Conservation (phyloP, 2,329 filamentous ascomycete genomes). For the Raffaelea arxii region DNA sequence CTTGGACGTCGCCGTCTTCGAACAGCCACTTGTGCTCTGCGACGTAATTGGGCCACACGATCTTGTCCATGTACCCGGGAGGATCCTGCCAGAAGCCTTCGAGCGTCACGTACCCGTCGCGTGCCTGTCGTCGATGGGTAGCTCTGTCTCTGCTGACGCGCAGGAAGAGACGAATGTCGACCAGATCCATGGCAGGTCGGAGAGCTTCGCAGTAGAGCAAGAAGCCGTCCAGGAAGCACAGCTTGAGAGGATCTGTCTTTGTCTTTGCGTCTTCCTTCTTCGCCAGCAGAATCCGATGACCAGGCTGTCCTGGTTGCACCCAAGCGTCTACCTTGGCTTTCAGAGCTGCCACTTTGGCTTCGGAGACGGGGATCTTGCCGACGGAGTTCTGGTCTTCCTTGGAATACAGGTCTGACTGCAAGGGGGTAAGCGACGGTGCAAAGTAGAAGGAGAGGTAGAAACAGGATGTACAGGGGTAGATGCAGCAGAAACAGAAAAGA, state of each 20-base stretch:
- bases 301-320: constrained; percentile 32
- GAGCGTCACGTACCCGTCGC: constrained; percentile 68
- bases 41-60: constrained; percentile 95
- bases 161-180: constrained; percentile 74
- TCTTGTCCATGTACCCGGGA: constrained; percentile 82
- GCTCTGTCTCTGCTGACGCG: constrained; percentile 56
- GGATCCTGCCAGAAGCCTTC: constrained; percentile 96
- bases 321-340: constrained; percentile 38
- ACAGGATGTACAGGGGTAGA: neutral
- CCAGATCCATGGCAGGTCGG: constrained; percentile 44
- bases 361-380: constrained; percentile 42
- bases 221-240: constrained; percentile 83
- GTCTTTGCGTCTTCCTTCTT: neutral
- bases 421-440: constrained; percentile 4
- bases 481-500: neutral
- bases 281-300: constrained; percentile 19
- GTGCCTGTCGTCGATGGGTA: constrained; percentile 54
- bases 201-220: constrained; percentile 58
- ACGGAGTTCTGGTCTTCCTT: constrained; percentile 55
- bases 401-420: constrained; percentile 39
- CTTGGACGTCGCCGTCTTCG: constrained; percentile 55
- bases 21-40: constrained; percentile 76
- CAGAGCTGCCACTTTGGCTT: constrained; percentile 33
- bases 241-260: constrained; percentile 21
- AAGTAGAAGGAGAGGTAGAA: neutral